Base-by-base conservation (phyloP, 345 rosid genomes). In the thale cress (Arabidopsis thaliana) region DNA sequence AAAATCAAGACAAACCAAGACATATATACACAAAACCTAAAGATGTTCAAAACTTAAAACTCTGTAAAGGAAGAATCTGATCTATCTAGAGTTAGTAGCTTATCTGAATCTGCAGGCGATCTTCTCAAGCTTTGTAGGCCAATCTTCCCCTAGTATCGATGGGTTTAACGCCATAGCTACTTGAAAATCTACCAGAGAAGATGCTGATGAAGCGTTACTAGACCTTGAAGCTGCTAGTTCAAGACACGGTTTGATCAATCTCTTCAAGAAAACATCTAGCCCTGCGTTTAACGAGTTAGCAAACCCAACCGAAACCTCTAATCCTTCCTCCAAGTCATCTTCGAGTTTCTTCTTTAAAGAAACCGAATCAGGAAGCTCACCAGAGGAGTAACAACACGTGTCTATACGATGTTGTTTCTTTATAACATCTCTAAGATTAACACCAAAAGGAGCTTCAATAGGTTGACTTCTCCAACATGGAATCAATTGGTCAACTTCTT, bases 401-500 rank as follows among this genome's bases (percentile, higher is more conserved):
- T 73, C 83, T 1, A 63, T 28, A 41, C 42, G 73, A 49, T 66
- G 77, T 52, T 41, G 60, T 59, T 75, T 83, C 48, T 79, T 81
- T 0, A 38, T 9, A 32, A 78, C 86, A 32, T 49, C 45, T 32
- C 80, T 82, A 45, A 80, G 65, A 34, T 78, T 81, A 63, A 86
- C 75, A 59, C 92, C 94, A 22, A 88, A 76, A 7, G 97, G 97
- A 77, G 94, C 87, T 80, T 84, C 85, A 53, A 91, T 79, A 10
- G 89, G 92, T 72, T 72, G 81, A 70, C 84, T 87, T 79, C 83
- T 79, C 70, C 88, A 82, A 52, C 78, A 59, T 0, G 74, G 83
- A 83, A 81, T 68, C 86, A 68, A 86, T 75, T 91, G 97, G 74
- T 91, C 93, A 74, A 87, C 97, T 84, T 88, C 92, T 77, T 91